These are phyloP conservation scores for Corchorus olitorius DNA, from an alignment of 345 rosid genomes.

Conservation along the genomic window DNA sequence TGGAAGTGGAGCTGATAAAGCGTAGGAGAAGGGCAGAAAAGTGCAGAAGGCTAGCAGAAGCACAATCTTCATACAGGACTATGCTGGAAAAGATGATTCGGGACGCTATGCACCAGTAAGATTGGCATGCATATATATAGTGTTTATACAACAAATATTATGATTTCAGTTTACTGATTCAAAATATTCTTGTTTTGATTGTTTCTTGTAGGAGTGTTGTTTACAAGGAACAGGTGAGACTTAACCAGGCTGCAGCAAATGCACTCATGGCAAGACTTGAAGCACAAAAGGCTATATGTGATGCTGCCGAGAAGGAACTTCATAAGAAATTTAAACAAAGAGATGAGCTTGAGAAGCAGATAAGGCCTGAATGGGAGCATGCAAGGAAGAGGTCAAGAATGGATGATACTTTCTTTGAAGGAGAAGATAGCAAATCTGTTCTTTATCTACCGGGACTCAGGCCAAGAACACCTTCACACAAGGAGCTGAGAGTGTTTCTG, in stretches of 20 bases:
- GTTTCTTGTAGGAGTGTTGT: constrained; percentile 72
- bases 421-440: constrained; percentile 46
- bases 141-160: not conserved
- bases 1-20: constrained; percentile 71
- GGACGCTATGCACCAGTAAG: constrained; percentile 99
- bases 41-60: constrained; percentile 91
- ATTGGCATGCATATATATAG: not conserved
- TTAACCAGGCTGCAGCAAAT: constrained; percentile 82
- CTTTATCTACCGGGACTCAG: constrained; percentile 67
- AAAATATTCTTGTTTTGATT: not conserved
- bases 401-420: constrained; percentile 55
- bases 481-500: constrained; percentile 65
- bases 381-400: constrained; percentile 81
- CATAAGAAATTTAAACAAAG: constrained; percentile 82
- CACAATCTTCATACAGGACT: constrained; percentile 81
- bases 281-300: constrained; percentile 90
- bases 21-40: constrained; percentile 88
- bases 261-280: constrained; percentile 90
- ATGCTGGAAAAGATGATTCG: constrained; percentile 95
- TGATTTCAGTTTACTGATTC: constrained; percentile 10
- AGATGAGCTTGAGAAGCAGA: constrained; percentile 76
- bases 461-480: constrained; percentile 52
- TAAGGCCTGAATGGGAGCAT: constrained; percentile 74
- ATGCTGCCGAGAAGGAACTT: constrained; percentile 84
- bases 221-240: constrained; percentile 88